phyloP scores from a whole-genome alignment of 2,329 filamentous ascomycete species.

The Claviceps sp. region DNA sequence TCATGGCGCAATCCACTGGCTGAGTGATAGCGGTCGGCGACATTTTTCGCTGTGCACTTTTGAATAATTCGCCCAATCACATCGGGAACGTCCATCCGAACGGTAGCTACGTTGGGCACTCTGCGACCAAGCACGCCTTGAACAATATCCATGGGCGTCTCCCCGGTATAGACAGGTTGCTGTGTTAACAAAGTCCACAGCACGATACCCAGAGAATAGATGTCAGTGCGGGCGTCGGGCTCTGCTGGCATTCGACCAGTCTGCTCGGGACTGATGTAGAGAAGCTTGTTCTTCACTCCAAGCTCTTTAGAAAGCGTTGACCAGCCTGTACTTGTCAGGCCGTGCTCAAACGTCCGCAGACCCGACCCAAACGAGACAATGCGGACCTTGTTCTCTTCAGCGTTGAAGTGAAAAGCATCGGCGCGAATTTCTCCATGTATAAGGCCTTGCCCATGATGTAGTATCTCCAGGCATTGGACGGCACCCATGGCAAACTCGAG shows the following conservation, averaged over 20 bases:
- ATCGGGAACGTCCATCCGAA: conserved; percentile 74
- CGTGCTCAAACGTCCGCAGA: conserved; percentile 78
- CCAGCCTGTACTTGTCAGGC: conserved; percentile 77
- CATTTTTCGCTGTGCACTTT: conserved; percentile 82
- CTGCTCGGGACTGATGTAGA: conserved; percentile 89
- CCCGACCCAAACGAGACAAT: conserved; percentile 80
- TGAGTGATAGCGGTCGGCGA: conserved; percentile 80
- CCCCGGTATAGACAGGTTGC: conserved; percentile 65
- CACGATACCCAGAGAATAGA: conserved; percentile 79
- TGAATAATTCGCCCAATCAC: conserved; percentile 72
- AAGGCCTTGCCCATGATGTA: conserved; percentile 79
- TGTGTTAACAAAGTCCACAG: conserved; percentile 81
- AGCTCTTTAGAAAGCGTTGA: conserved; percentile 67
- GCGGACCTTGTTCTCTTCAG: conserved; percentile 57
- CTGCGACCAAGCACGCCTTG: conserved; percentile 74
- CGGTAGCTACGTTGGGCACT: conserved; percentile 61
- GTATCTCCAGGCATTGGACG: conserved; percentile 69
- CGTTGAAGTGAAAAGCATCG: conserved; percentile 81
- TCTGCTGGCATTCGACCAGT: conserved; percentile 87
- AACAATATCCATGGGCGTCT: conserved; percentile 76
- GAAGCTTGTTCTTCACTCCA: conserved; percentile 76
- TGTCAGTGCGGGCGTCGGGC: conserved; percentile 83
- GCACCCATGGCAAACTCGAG: conserved; percentile 87
- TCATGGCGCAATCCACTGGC: conserved; percentile 78
- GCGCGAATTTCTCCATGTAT: conserved; percentile 85